These are phyloP conservation scores for Aspergillus nidulans DNA, from an alignment of 495 filamentous ascomycete species.

Conservation along the genomic window DNA sequence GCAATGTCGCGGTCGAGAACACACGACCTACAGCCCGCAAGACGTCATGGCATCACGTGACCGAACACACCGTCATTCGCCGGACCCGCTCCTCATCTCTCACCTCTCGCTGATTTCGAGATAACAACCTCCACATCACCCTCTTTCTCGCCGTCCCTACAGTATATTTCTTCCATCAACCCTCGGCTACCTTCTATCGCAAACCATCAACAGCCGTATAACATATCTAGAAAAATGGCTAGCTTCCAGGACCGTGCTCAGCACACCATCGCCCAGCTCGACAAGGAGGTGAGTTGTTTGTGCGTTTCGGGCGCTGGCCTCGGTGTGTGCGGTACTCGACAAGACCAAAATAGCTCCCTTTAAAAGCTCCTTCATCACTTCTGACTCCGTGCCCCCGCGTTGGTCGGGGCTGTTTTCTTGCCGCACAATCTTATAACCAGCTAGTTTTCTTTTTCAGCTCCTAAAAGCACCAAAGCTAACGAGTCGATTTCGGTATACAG, in stretches of 20 bases:
- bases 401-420: not conserved
- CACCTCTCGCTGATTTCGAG: slow-evolving; percentile 2
- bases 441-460: slow-evolving; percentile 7
- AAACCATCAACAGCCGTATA: not conserved
- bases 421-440: not conserved
- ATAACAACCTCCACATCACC: slow-evolving; percentile 9
- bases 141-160: slow-evolving; percentile 1
- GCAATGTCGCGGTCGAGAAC: not conserved
- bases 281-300: slow-evolving; percentile 82
- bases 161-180: not conserved
- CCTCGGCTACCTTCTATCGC: not conserved
- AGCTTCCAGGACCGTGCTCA: slow-evolving; percentile 92
- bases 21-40: not conserved
- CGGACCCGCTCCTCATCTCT: slow-evolving; percentile 8
- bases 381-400: not conserved
- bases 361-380: not conserved
- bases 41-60: slow-evolving; percentile 26
- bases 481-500: slow-evolving; percentile 42
- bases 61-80: slow-evolving; percentile 13
- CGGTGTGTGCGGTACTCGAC: slow-evolving; percentile 23
- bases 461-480: slow-evolving; percentile 10
- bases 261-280: slow-evolving; percentile 82
- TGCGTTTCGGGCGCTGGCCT: slow-evolving; percentile 21
- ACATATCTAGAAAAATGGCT: slow-evolving; percentile 37
- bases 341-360: not conserved